Percentiles rank a stretch among this genome's conserved stretches.
These are phyloP conservation scores for Lolium rigidum DNA, from an alignment of 176 grass and related monocot genomes.

Conservation along the genomic window DNA sequence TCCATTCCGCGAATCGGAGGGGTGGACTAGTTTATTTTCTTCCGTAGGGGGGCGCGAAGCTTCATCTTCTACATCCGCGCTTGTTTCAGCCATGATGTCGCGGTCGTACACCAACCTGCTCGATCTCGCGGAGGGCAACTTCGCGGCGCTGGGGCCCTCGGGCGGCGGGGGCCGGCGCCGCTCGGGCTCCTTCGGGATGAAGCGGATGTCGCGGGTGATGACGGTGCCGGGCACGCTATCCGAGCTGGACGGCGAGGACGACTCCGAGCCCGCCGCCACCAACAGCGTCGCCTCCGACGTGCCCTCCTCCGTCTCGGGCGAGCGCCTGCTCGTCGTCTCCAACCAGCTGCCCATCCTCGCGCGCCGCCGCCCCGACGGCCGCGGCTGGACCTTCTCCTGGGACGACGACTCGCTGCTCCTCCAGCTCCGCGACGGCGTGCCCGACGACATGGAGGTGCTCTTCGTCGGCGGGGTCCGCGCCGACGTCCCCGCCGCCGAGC, in stretches of 20 bases:
- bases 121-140: slow-evolving; percentile 91
- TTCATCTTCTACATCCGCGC: too few relatives aligned
- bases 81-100: slow-evolving; percentile 86
- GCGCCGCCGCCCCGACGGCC: slow-evolving; percentile 76
- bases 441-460: slow-evolving; percentile 94
- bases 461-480: slow-evolving; percentile 86
- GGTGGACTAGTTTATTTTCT: slow-evolving; percentile 17
- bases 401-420: slow-evolving; percentile 93
- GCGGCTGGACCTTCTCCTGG: slow-evolving; percentile 88
- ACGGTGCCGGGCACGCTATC: slow-evolving; percentile 89
- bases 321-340: slow-evolving; percentile 78
- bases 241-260: slow-evolving; percentile 85
- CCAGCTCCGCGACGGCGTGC: slow-evolving; percentile 88
- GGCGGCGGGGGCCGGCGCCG: slow-evolving; percentile 51
- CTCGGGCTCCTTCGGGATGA: slow-evolving; percentile 63
- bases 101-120: slow-evolving; percentile 93
- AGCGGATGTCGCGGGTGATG: slow-evolving; percentile 87
- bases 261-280: slow-evolving; percentile 58
- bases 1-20: neutral
- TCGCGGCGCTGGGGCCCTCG: slow-evolving; percentile 65
- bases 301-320: slow-evolving; percentile 70
- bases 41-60: slow-evolving; percentile 29
- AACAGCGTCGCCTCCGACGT: slow-evolving; percentile 84
- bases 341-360: slow-evolving; percentile 85
- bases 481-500: slow-evolving; percentile 67